Percentiles rank a stretch among this genome's conserved stretches.
Conservation (phyloP, 345 rosid genomes). For the Eucalyptus leucophloia region DNA sequence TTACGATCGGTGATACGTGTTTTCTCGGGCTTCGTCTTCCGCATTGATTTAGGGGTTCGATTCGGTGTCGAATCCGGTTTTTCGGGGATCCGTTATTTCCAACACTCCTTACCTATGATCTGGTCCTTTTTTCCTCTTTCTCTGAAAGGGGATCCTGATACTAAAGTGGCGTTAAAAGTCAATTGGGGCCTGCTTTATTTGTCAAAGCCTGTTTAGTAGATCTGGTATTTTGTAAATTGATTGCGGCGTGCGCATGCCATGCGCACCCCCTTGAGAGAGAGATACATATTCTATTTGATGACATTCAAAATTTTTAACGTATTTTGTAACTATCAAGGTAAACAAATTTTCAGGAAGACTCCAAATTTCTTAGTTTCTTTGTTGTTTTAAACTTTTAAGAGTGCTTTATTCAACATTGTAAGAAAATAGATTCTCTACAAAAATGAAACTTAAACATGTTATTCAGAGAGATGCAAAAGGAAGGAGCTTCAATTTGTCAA, state of each 20-base stretch:
- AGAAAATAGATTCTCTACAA: neutral
- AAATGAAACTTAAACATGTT: neutral
- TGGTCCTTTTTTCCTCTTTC: neutral
- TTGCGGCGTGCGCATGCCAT: neutral
- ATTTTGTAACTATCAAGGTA: neutral
- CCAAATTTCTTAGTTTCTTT: neutral
- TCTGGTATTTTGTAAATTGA: neutral
- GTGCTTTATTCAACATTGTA: neutral
- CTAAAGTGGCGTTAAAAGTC: neutral
- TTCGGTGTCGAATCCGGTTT: too few relatives aligned
- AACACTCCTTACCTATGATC: neutral
- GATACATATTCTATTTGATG: neutral
- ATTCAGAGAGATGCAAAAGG: neutral
- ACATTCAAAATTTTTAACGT: neutral
- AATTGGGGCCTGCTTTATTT: neutral
- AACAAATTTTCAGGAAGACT: neutral
- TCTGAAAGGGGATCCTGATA: neutral
- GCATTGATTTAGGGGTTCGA: too few relatives aligned
- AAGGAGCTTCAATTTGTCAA: neutral
- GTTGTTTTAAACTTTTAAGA: neutral
- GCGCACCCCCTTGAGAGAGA: neutral
- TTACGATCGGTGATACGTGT: too few relatives aligned
- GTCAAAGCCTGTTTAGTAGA: neutral
- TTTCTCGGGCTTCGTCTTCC: too few relatives aligned
- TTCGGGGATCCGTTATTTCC: too few relatives aligned